phyloP scores from a whole-genome alignment of 306 rosid species.

The Abrus precatorius region DNA sequence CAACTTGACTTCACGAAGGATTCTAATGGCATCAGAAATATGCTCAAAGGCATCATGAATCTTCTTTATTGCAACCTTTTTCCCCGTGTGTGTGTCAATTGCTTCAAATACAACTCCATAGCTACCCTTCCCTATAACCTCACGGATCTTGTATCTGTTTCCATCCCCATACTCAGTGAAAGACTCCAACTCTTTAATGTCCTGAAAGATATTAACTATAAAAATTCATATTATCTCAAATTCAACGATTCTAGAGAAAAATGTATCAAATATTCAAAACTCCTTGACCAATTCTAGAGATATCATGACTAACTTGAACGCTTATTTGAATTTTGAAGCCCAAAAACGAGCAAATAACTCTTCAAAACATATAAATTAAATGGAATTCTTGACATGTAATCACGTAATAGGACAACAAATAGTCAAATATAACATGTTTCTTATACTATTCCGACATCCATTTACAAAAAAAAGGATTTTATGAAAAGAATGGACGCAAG shows the following conservation, averaged over 20 bases:
- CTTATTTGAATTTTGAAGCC: constrained; percentile 27
- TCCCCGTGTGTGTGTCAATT: constrained; percentile 82
- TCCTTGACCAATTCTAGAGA: background rate
- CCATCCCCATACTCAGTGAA: constrained; percentile 89
- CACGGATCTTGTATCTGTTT: constrained; percentile 79
- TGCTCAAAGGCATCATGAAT: constrained; percentile 81
- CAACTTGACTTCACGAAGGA: constrained; percentile 84
- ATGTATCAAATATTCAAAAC: background rate
- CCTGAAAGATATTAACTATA: constrained; percentile 55
- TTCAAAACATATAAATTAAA: background rate
- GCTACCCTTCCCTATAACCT: constrained; percentile 88
- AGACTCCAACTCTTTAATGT: constrained; percentile 66
- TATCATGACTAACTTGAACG: constrained; percentile 16
- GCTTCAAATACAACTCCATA: constrained; percentile 95
- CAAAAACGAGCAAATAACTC: constrained; percentile 7
- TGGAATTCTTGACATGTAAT: background rate
- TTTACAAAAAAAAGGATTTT: background rate
- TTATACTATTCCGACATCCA: background rate
- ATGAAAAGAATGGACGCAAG: background rate
- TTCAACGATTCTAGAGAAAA: constrained; percentile 19
- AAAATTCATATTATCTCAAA: constrained; percentile 6
- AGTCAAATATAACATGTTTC: background rate
- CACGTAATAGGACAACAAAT: background rate
- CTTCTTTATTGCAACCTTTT: constrained; percentile 89
- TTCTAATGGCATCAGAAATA: constrained; percentile 78